Evolutionary conservation across 257 asterid species (phyloP), one percentile per base, ranked within the genome.

Genomic region (Solanum commersonii): DNA sequence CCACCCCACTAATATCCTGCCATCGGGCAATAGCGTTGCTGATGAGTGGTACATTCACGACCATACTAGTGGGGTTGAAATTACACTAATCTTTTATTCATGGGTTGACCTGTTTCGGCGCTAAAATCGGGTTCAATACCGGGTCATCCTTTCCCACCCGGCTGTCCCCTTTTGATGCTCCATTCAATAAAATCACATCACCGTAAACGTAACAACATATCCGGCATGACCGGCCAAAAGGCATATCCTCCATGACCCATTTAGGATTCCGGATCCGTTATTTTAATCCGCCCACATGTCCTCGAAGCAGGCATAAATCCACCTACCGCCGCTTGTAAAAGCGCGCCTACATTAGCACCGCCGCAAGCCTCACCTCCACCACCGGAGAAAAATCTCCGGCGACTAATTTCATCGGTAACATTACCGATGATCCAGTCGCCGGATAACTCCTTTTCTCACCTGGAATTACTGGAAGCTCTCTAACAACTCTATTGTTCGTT

Each of bases 1-100:
- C 99, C 99, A n/a, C 99, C 98, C n/a, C 93, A 96, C 99, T 92
- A 96, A 37, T 10, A 96, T 76, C 27, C 96, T 92, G 52, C 98
- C 99, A 89, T 94, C 97, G 86, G 95, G 94, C 92, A 96, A 71
- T 6, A 96, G 27, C 1, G 88, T 90, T 0, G 98, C 94, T 0
- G 98, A 40, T 20, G 99, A 96, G 90, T 95, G 99, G 93, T 96
- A 96, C 94, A 96, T 72, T 4, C 98, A n/a, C n/a, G n/a, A n/a
- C n/a, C n/a, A 86, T 95, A 27, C 12, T 78, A 6, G 91, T 93
- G 82, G 96, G 95, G 89, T 88, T 88, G 56, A 94, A 95, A n/a
- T n/a, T 87, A 93, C 92, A 15, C 13, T 29, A 96, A 96, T 88
- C 98, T 91, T 44, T 29, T 63, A 2, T 31, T 20, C 90, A 81